Conservation (phyloP, 202 grass and related monocot species). For the Thinopyrum obtusiflorum region DNA sequence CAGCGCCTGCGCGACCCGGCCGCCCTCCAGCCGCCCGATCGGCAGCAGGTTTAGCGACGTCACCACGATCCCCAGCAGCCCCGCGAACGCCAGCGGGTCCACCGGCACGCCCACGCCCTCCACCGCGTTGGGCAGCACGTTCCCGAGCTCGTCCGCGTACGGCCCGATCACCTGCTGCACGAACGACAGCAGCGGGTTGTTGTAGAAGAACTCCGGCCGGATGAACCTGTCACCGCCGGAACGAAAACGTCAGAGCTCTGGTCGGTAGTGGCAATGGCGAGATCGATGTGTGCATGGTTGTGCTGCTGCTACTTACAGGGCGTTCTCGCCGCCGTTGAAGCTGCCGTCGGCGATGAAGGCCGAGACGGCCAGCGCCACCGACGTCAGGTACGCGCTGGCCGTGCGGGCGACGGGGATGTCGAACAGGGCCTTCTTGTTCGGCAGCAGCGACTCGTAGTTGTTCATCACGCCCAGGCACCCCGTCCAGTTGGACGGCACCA, state of each 20-base stretch:
- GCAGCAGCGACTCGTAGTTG: conserved; percentile 88
- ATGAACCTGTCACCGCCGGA: conserved; percentile 52
- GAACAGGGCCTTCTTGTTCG: conserved; percentile 85
- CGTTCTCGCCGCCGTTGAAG: conserved; percentile 93
- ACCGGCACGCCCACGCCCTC: conserved; percentile 92
- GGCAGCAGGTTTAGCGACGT: conserved; percentile 95
- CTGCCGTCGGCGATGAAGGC: conserved; percentile 88
- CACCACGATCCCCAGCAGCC: conserved; percentile 89
- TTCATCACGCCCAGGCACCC: conserved; percentile 97
- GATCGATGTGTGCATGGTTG: neutral
- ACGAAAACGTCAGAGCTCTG: neutral
- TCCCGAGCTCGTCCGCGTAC: conserved; percentile 93
- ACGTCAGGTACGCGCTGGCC: conserved; percentile 86
- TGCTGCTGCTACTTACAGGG: conserved; percentile 49
- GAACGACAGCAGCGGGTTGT: conserved; percentile 95
- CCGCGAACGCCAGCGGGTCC: conserved; percentile 97
- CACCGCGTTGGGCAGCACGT: conserved; percentile 95
- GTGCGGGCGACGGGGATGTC: conserved; percentile 86
- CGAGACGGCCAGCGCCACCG: conserved; percentile 61
- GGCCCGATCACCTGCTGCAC: conserved; percentile 91
- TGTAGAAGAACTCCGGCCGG: conserved; percentile 93
- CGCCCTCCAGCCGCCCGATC: conserved; percentile 76
- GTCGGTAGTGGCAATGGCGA: neutral
- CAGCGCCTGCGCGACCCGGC: conserved; percentile 76
- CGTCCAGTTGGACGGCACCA: conserved; percentile 95